phyloP scores from a whole-genome alignment of 2,329 filamentous ascomycete genomes.

The Lecanicillium sp. region DNA sequence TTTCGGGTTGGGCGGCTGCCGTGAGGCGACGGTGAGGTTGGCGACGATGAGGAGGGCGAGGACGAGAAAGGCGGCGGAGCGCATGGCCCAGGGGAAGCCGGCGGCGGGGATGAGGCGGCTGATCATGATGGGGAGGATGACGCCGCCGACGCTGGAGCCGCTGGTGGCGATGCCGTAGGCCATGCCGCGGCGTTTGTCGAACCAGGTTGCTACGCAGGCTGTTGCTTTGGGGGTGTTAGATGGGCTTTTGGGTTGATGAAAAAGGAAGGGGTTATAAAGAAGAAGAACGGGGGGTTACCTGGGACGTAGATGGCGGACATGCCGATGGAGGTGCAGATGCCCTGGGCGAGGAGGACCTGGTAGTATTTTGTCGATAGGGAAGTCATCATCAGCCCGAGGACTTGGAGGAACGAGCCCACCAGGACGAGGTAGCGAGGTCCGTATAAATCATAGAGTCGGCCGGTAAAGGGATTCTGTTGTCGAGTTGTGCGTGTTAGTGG shows the following conservation, averaged over 20 bases:
- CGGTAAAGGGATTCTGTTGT: slow-evolving; percentile 25
- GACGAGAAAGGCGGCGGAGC: slow-evolving; percentile 23
- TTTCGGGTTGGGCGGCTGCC: slow-evolving; percentile 11
- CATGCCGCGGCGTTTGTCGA: slow-evolving; percentile 15
- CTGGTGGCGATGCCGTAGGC: slow-evolving; percentile 19
- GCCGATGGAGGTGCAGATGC: slow-evolving; percentile 8
- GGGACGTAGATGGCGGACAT: slow-evolving; percentile 10
- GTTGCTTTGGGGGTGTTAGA: slow-evolving; percentile 1
- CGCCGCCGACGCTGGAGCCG: slow-evolving; percentile 23
- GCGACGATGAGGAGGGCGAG: slow-evolving; percentile 22
- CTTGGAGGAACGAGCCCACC: slow-evolving; percentile 6
- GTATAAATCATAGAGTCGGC: slow-evolving; percentile 30
- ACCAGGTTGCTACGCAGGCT: slow-evolving; percentile 13
- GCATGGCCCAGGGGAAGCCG: slow-evolving; percentile 24
- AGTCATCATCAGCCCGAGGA: slow-evolving; percentile 5
- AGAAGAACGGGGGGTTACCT: slow-evolving; percentile 1
- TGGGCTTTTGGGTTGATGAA: not conserved
- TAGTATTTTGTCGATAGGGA: slow-evolving; percentile 6
- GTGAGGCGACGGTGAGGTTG: slow-evolving; percentile 18
- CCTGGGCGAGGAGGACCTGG: slow-evolving; percentile 9
- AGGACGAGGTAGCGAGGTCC: slow-evolving; percentile 17
- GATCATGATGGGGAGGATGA: slow-evolving; percentile 26
- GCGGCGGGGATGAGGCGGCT: slow-evolving; percentile 19
- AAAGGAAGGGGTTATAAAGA: not conserved
- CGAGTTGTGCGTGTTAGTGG: not conserved